Conservation (phyloP, 1,139 yeast genomes). For the Geotrichum cucujoidarum region DNA sequence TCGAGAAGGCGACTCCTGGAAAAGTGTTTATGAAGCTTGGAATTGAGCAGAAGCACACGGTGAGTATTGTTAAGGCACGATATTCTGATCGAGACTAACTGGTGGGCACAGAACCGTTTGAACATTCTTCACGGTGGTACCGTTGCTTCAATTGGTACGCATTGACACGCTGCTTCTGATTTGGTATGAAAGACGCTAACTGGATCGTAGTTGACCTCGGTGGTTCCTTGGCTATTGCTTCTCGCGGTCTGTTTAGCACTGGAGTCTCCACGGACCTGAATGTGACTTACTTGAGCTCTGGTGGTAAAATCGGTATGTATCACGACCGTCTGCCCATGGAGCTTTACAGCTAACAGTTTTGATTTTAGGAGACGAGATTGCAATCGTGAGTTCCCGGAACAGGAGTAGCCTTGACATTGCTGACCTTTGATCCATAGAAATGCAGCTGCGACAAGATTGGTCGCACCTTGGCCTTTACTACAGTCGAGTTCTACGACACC, state of each 20-base stretch:
- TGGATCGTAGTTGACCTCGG: slow-evolving; percentile 39
- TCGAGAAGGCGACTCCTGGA: slow-evolving; percentile 36
- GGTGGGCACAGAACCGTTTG: slow-evolving; percentile 35
- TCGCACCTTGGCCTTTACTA: slow-evolving; percentile 41
- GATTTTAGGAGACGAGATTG: slow-evolving; percentile 24
- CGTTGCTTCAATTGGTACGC: slow-evolving; percentile 33
- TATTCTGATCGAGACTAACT: background rate
- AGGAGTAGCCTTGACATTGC: background rate
- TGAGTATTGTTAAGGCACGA: slow-evolving; percentile 22
- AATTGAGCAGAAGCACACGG: slow-evolving; percentile 37
- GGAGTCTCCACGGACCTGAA: slow-evolving; percentile 44
- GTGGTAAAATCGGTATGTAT: slow-evolving; percentile 38
- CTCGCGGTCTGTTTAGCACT: slow-evolving; percentile 41
- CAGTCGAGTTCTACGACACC: slow-evolving; percentile 35
- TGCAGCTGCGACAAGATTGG: slow-evolving; percentile 39
- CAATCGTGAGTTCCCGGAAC: slow-evolving; percentile 23
- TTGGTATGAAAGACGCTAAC: background rate
- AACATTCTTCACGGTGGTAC: slow-evolving; percentile 43
- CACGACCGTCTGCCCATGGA: slow-evolving; percentile 19
- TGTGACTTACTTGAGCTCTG: slow-evolving; percentile 41
- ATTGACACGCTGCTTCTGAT: background rate
- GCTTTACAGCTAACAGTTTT: too few species aligned
- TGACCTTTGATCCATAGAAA: slow-evolving; percentile 22
- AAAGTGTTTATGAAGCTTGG: slow-evolving; percentile 34
- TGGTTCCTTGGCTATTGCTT: slow-evolving; percentile 44